Percentiles rank a stretch among this genome's conserved stretches.
phyloP scores from a whole-genome alignment of 306 rosid species.

The Oxytropis ochrocephala region DNA sequence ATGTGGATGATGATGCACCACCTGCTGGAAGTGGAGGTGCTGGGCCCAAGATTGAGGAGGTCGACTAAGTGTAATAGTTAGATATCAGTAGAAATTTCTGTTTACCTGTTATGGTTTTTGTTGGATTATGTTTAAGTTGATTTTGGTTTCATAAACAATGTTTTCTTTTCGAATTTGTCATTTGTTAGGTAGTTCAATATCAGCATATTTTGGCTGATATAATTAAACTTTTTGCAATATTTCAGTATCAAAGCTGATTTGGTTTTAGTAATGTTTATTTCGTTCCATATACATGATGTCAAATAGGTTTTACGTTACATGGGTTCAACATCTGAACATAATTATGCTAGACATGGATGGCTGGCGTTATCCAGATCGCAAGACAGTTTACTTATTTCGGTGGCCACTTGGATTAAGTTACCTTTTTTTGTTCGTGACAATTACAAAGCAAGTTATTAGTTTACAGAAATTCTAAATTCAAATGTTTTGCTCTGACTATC shows the following conservation, averaged over 20 bases:
- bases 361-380: not conserved
- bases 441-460: too few species aligned
- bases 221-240: not conserved
- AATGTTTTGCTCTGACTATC: not conserved
- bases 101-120: not conserved
- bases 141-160: not conserved
- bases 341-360: not conserved
- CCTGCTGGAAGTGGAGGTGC: slow-evolving; percentile 54
- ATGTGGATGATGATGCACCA: slow-evolving; percentile 43
- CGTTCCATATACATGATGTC: too few species aligned
- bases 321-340: too few species aligned
- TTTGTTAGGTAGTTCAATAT: not conserved
- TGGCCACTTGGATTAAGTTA: not conserved
- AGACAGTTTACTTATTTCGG: not conserved
- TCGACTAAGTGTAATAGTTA: slow-evolving; percentile 32
- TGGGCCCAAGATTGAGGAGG: slow-evolving; percentile 81
- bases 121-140: not conserved
- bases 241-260: not conserved
- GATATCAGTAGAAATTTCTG: not conserved
- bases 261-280: not conserved
- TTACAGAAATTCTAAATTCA: not conserved
- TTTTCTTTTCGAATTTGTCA: not conserved
- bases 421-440: too few species aligned
- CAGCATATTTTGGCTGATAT: not conserved
- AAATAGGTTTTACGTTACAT: too few species aligned